Percentiles rank a stretch among this genome's conserved stretches.
Evolutionary conservation across 345 rosid species (phyloP).

Genomic region (rapeseed (Brassica napus)): DNA sequence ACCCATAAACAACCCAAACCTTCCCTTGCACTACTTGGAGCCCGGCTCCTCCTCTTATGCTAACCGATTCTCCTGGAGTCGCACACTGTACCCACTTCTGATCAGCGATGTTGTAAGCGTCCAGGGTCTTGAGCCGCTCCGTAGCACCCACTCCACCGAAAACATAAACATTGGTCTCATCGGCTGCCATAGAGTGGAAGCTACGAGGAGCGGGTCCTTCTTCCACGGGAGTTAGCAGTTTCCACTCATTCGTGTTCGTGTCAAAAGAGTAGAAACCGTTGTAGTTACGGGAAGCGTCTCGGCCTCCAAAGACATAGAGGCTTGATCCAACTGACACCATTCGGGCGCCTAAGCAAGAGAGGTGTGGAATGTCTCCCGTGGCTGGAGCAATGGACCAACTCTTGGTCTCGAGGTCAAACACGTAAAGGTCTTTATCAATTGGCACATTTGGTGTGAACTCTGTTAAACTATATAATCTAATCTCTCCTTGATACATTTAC

Average conservation of each 20-base stretch:
- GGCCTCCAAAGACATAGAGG: not conserved
- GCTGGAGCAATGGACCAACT: not conserved
- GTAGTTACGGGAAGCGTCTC: not conserved
- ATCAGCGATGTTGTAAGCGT: not conserved
- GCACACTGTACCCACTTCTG: not conserved
- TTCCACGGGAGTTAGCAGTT: too few relatives aligned
- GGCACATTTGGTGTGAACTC: not conserved
- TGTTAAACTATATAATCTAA: too few relatives aligned
- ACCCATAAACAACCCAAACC: not conserved
- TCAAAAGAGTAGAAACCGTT: conserved; percentile 26
- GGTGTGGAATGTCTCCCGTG: not conserved
- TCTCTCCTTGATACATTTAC: too few relatives aligned
- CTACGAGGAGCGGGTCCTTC: too few relatives aligned
- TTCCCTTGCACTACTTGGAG: not conserved
- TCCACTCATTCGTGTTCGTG: conserved; percentile 8
- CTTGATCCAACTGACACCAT: not conserved
- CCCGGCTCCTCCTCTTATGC: not conserved
- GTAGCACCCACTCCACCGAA: not conserved
- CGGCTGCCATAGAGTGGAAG: too few relatives aligned
- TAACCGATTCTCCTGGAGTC: not conserved
- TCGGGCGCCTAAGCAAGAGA: not conserved
- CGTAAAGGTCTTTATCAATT: not conserved
- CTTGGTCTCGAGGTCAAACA: not conserved
- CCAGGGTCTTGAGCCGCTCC: not conserved
- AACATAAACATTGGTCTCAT: not conserved